Percentiles rank a stretch among this genome's conserved stretches.
Conservation (phyloP, 192 early-diverging fungal species). For the Coemansia sp. region DNA sequence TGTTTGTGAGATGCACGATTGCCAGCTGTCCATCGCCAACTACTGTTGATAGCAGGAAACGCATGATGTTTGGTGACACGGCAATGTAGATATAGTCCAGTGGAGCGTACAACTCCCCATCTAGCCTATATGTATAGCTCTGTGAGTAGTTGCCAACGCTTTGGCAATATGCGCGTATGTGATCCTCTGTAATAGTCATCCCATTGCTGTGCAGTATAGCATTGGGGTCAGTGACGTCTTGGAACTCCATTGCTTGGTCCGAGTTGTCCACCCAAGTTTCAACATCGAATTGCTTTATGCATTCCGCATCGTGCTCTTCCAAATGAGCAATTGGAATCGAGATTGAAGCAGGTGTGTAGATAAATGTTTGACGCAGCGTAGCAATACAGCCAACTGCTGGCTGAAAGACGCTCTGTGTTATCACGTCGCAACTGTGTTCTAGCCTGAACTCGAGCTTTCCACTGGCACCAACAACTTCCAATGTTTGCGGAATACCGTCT, state of each 20-base stretch:
- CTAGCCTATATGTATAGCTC: conserved; percentile 6
- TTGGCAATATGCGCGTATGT: conserved; percentile 3
- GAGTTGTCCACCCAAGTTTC: conserved; percentile 17
- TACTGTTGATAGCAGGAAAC: conserved; percentile 76
- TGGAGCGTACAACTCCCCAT: conserved; percentile 63
- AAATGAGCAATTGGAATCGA: conserved; percentile 20
- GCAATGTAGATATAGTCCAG: conserved; percentile 89
- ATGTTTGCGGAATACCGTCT: not conserved
- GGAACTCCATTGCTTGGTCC: not conserved
- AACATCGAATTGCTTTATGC: conserved; percentile 6
- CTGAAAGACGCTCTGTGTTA: conserved; percentile 48
- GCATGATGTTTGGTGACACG: conserved; percentile 73
- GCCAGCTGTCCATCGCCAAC: conserved; percentile 84
- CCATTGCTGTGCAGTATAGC: not conserved
- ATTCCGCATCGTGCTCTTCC: not conserved
- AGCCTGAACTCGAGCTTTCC: conserved; percentile 76
- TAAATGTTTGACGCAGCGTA: conserved; percentile 20
- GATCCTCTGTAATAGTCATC: conserved; percentile 9
- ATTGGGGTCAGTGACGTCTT: conserved; percentile 2
- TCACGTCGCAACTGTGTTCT: conserved; percentile 68
- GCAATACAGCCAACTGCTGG: conserved; percentile 40
- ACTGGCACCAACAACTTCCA: conserved; percentile 30
- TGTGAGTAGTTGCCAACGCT: conserved; percentile 48
- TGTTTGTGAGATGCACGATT: conserved; percentile 86
- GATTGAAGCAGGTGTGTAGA: conserved; percentile 6